phyloP scores from a whole-genome alignment of 1,284 basidiomycete species.

The Ustilago loliicola region DNA sequence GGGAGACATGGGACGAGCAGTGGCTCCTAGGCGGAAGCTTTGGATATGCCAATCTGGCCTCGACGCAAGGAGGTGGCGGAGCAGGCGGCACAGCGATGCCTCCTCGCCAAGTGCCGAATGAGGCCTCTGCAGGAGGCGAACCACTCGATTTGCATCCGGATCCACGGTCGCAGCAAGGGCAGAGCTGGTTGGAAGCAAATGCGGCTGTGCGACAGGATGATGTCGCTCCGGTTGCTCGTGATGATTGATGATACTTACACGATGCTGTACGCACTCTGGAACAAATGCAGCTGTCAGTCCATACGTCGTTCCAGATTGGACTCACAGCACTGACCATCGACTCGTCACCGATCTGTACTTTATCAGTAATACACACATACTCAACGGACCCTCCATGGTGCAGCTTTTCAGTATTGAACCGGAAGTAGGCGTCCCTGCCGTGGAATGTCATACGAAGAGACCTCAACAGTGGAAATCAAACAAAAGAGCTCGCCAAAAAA shows the following conservation, averaged over 20 bases:
- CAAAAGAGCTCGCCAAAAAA: background rate
- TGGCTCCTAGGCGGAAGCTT: slow-evolving; percentile 67
- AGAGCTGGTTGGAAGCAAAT: slow-evolving; percentile 54
- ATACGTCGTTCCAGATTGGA: background rate
- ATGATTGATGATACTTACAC: slow-evolving; percentile 29
- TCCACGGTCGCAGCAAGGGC: slow-evolving; percentile 55
- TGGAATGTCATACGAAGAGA: too few species aligned
- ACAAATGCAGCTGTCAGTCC: background rate
- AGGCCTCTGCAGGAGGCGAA: slow-evolving; percentile 50
- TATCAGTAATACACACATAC: background rate
- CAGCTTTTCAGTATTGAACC: background rate
- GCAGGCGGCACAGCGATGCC: slow-evolving; percentile 1
- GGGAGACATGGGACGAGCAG: slow-evolving; percentile 66
- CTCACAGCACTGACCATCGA: background rate
- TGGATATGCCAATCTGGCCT: slow-evolving; percentile 11
- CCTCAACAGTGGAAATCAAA: too few species aligned
- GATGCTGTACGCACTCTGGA: background rate
- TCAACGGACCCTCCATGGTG: background rate
- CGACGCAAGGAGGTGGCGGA: background rate
- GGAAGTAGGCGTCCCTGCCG: too few species aligned
- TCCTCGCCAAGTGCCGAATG: slow-evolving; percentile 43
- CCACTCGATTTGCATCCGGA: slow-evolving; percentile 52
- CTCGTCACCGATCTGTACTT: background rate
- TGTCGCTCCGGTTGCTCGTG: slow-evolving; percentile 39
- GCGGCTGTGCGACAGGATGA: slow-evolving; percentile 49